Conservation (phyloP, 441 rosid species). For the Adansonia rubrostipa region DNA sequence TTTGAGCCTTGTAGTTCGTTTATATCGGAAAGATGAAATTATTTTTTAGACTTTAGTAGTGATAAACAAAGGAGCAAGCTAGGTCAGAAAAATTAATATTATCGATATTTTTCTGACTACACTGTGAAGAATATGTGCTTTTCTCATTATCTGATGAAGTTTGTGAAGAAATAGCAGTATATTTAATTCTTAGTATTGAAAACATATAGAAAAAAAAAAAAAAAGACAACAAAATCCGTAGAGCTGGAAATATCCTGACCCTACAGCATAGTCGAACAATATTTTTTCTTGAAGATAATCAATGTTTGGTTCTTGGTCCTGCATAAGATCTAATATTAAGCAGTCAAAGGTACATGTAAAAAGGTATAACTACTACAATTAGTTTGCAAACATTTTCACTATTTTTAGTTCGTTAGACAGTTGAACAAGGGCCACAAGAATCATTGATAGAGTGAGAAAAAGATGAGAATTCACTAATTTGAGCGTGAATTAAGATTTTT, state of each 20-base stretch:
- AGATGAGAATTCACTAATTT: background rate
- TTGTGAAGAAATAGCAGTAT: background rate
- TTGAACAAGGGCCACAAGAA: background rate
- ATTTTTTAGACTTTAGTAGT: background rate
- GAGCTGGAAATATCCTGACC: background rate
- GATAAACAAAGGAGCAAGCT: too few relatives aligned
- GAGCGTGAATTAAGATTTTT: background rate
- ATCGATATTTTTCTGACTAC: too few relatives aligned
- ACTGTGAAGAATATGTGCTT: too few relatives aligned
- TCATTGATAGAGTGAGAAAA: background rate
- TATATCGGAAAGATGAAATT: constrained; percentile 3
- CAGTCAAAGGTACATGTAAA: background rate
- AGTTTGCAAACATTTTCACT: constrained; percentile 12
- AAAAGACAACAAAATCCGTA: background rate
- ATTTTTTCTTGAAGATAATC: background rate
- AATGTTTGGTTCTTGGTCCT: background rate
- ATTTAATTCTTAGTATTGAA: background rate
- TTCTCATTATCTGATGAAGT: background rate
- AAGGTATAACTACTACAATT: constrained; percentile 7
- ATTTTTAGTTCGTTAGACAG: constrained; percentile 9
- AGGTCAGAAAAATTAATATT: too few relatives aligned
- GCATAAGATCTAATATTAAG: background rate
- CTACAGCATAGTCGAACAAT: background rate
- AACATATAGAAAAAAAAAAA: background rate
- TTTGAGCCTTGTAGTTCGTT: background rate